Conservation (phyloP, 1,139 yeast species). For the Magnusiomyces suaveolens region DNA sequence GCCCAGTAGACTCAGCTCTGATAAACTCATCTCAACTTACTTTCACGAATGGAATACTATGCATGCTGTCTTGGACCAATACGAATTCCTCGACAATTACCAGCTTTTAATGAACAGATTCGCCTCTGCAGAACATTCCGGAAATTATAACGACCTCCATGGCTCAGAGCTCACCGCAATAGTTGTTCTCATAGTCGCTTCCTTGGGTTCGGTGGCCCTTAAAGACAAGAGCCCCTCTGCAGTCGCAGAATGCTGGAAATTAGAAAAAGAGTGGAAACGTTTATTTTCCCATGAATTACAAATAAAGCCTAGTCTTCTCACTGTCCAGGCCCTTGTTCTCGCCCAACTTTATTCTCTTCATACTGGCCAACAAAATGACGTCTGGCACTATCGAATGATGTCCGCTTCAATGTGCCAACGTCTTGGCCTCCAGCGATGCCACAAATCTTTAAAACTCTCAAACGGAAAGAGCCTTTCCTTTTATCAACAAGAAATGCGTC, state of each 20-base stretch:
- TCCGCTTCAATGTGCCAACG: constrained; percentile 81
- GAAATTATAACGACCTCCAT: constrained; percentile 16
- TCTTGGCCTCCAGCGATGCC: constrained; percentile 75
- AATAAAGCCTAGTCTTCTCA: constrained; percentile 51
- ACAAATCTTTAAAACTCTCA: constrained; percentile 67
- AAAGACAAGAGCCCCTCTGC: constrained; percentile 15
- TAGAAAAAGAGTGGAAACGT: constrained; percentile 33
- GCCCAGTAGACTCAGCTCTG: constrained; percentile 28
- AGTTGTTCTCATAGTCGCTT: constrained; percentile 39
- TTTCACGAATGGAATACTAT: constrained; percentile 73
- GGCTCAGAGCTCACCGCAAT: constrained; percentile 32
- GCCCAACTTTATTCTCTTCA: constrained; percentile 64
- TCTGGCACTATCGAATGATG: constrained; percentile 67
- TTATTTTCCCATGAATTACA: constrained; percentile 44
- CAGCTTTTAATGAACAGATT: constrained; percentile 32
- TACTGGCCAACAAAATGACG: constrained; percentile 62
- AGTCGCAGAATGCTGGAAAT: constrained; percentile 27
- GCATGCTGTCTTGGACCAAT: constrained; percentile 60
- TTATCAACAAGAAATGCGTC: constrained; percentile 66
- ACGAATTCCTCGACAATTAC: constrained; percentile 53
- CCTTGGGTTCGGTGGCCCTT: constrained; percentile 25
- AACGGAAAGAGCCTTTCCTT: constrained; percentile 38
- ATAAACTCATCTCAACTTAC: constrained; percentile 37
- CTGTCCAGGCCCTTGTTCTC: constrained; percentile 60
- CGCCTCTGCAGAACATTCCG: constrained; percentile 10